Evolutionary conservation across 441 rosid genomes (phyloP).

Genomic region (Croton setiger): DNA sequence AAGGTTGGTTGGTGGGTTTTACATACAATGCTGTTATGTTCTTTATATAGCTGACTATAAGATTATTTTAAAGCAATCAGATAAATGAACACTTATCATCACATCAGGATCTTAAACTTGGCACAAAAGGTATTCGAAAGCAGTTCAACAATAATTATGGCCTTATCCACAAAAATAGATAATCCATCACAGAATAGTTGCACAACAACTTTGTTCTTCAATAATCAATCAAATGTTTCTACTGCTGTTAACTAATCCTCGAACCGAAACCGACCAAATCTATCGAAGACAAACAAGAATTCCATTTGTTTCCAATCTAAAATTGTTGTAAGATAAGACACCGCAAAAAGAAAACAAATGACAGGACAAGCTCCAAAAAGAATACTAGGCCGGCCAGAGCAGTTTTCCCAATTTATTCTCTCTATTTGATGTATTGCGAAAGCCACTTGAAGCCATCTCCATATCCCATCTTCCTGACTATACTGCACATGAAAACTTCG

Average conservation of each 20-base stretch:
- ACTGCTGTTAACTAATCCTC: slow-evolving; percentile 15
- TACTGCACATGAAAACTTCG: slow-evolving; percentile 95
- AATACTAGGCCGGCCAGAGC: slow-evolving; percentile 15
- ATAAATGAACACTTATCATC: not conserved
- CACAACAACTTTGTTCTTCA: slow-evolving; percentile 16
- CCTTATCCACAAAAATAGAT: slow-evolving; percentile 1
- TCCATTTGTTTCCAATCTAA: slow-evolving; percentile 25
- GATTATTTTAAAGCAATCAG: not conserved
- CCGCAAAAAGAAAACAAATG: slow-evolving; percentile 18
- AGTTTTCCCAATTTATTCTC: not conserved
- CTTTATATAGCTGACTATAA: no score
- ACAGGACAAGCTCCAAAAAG: slow-evolving; percentile 12
- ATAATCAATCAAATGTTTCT: slow-evolving; percentile 21
- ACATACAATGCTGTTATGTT: not conserved
- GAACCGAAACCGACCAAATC: not conserved
- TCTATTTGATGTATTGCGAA: slow-evolving; percentile 86
- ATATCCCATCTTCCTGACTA: slow-evolving; percentile 93
- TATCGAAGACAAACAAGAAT: slow-evolving; percentile 15
- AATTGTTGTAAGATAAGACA: slow-evolving; percentile 17
- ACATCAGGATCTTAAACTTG: not conserved
- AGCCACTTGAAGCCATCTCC: slow-evolving; percentile 95
- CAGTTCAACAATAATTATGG: not conserved
- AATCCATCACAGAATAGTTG: slow-evolving; percentile 15
- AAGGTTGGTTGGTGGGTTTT: not conserved
- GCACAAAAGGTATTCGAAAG: not conserved